Evolutionary conservation across 352 stramenopile species (phyloP).

Genomic region (Hyaloperonospora arabidopsidis): DNA sequence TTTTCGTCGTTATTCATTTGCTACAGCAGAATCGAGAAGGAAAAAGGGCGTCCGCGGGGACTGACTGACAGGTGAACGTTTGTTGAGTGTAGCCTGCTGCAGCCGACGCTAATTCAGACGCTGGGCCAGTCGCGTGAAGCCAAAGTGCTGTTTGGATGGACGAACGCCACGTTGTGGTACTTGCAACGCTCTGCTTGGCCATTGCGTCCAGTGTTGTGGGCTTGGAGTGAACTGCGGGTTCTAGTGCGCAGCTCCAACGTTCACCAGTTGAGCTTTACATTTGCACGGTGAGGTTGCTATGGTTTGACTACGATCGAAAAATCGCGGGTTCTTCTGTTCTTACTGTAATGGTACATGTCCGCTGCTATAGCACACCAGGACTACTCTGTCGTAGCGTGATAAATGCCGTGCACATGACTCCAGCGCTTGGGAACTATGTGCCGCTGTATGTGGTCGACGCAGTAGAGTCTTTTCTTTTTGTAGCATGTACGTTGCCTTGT

Average conservation of each 20-base stretch:
- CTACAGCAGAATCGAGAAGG: background rate
- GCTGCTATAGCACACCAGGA: slow-evolving; percentile 36
- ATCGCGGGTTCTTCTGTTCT: slow-evolving; percentile 8
- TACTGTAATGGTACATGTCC: slow-evolving; percentile 1
- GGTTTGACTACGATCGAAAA: background rate
- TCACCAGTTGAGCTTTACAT: slow-evolving; percentile 49
- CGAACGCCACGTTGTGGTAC: slow-evolving; percentile 40
- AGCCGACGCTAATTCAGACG: slow-evolving; percentile 57
- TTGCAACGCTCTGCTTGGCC: slow-evolving; percentile 49
- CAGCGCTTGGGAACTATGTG: slow-evolving; percentile 34
- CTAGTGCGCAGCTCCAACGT: slow-evolving; percentile 41
- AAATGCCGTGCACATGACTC: slow-evolving; percentile 33
- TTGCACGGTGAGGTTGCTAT: slow-evolving; percentile 29
- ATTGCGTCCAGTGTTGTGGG: slow-evolving; percentile 65
- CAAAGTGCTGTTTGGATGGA: slow-evolving; percentile 43
- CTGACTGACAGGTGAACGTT: slow-evolving; percentile 5
- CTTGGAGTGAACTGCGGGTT: slow-evolving; percentile 69
- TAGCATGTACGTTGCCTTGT: slow-evolving; percentile 29
- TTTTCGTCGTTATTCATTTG: background rate
- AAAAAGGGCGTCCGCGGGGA: background rate
- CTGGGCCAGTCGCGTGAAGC: slow-evolving; percentile 59
- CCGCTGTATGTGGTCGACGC: slow-evolving; percentile 32
- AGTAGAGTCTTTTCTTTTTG: slow-evolving; percentile 40
- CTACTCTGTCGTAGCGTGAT: slow-evolving; percentile 47
- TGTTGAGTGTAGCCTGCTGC: slow-evolving; percentile 32